Base-by-base conservation (phyloP, 768 basidiomycete species). In the Mycena belliarum region DNA sequence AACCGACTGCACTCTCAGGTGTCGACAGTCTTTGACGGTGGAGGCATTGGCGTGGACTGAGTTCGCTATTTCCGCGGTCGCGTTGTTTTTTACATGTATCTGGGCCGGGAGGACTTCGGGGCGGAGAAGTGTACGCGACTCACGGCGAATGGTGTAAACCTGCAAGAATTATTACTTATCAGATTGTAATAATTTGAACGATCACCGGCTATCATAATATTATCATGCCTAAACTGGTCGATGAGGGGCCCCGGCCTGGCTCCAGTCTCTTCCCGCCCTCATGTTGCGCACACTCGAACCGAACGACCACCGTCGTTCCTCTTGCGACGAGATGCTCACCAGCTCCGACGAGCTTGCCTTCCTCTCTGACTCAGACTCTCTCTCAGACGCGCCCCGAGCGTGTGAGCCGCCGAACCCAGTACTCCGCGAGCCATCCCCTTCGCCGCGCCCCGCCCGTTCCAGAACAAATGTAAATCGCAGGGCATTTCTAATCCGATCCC, bases 1-100 rank as follows among this genome's bases (percentile, higher is more conserved):
- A 32, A 41, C 14, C 33, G 33, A 38, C 33, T 43, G 37, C 43
- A 45, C 45, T 60, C 59, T 61, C 37, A 88, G 83, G 63, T 92
- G 91, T 72, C 79, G 87, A 62, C 85, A 90, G 68, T 82, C 82
- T 2, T 73, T 91, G 59, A 88, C 89, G 6, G 84, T 90, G 8
- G 87, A 88, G 70, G 85, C 85, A 1, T 68, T 91, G 16, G 88
- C 87, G 6, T 91, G 90, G 89, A 82, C 86, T 48, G 88, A 89
- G 62, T 85, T 90, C 59, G 80, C 78, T 8, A 69, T 92, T 20
- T 86, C 86, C 65, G 52, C 77, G 12, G 52, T 85, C 58, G 83
- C 87, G 8, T 69, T 88, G 41, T 51, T 79, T 6, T 76, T 78
- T 29, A 87, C 88, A 14, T 79, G 83, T 57, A 45, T 76, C 43